These are phyloP conservation scores for Cordyceps sp. DNA, from an alignment of 2,329 filamentous ascomycete genomes.

Conservation along the genomic window DNA sequence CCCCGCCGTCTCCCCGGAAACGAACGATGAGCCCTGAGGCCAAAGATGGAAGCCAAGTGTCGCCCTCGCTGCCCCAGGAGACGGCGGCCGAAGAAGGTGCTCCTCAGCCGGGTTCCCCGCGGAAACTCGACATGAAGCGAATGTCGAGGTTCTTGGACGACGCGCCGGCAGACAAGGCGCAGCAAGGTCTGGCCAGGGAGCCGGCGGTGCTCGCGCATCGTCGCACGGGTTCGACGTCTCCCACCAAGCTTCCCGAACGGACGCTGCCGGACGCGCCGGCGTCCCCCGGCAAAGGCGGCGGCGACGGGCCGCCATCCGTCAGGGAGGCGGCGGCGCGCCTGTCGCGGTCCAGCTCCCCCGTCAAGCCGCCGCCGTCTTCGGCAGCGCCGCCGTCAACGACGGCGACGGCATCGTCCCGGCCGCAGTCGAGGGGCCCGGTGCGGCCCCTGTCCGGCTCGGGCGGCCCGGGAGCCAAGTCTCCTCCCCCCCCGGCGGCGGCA, in stretches of 20 bases:
- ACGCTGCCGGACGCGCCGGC: conserved; percentile 10
- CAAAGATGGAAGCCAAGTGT: conserved; percentile 10
- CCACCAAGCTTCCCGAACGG: conserved; percentile 17
- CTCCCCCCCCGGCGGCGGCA: conserved; percentile 8
- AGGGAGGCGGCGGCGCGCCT: conserved; percentile 12
- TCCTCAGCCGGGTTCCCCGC: conserved; percentile 34
- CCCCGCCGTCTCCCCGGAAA: too few relatives aligned
- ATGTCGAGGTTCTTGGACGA: conserved; percentile 42
- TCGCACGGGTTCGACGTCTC: conserved; percentile 19
- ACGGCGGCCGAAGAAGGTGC: conserved; percentile 12
- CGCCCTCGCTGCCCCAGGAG: conserved; percentile 12
- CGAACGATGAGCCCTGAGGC: conserved; percentile 8
- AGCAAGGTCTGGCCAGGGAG: conserved; percentile 11
- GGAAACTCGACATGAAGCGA: conserved; percentile 40
- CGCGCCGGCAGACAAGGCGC: conserved; percentile 8
- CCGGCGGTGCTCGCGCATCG: conserved; percentile 13
- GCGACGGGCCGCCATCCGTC: conserved; percentile 20
- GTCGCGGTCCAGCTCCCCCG: conserved; percentile 5
- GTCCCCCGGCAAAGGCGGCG: conserved; percentile 16
- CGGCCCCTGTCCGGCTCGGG: conserved; percentile 7
- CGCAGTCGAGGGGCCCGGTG: conserved; percentile 2
- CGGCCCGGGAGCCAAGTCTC: conserved; percentile 3
- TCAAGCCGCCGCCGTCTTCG: conserved; percentile 3
- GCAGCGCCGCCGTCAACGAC: too few relatives aligned
- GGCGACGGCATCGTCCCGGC: conserved; percentile 3